These are phyloP conservation scores for Solanum lycopersicoides DNA, from an alignment of 257 asterid genomes.

Conservation along the genomic window DNA sequence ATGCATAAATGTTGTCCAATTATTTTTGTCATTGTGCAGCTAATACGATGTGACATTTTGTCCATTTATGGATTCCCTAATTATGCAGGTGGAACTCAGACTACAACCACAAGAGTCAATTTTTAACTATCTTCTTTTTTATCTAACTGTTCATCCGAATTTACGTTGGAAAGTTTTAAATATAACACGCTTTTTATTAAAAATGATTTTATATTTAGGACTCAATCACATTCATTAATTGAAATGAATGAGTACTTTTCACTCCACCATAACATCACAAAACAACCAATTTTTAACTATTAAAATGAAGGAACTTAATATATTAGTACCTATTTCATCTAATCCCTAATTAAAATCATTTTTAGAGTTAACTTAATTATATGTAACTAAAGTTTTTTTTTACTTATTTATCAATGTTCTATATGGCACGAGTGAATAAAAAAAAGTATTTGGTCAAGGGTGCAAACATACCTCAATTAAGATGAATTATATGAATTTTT, in stretches of 20 bases:
- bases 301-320: neutral
- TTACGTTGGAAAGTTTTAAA: neutral
- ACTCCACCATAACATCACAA: too few relatives aligned
- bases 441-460: neutral
- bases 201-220: rapidly evolving
- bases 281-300: neutral
- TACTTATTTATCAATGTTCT: neutral
- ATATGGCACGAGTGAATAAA: neutral
- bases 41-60: conserved; percentile 3
- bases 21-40: conserved; percentile 3
- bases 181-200: neutral
- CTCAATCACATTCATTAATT: rapidly evolving
- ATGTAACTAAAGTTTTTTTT: neutral
- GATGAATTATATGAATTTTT: too few relatives aligned
- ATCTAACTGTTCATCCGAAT: rapidly evolving
- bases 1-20: neutral
- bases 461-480: neutral
- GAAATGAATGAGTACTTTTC: too few relatives aligned
- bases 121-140: neutral
- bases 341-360: neutral
- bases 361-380: neutral
- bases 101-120: neutral
- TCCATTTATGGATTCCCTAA: neutral
- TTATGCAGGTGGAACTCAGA: neutral
- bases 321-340: neutral